Percentiles rank a stretch among this genome's conserved stretches.
These are phyloP conservation scores for Apiotrichum domesticum DNA, from an alignment of 1,284 basidiomycete genomes.

Conservation along the genomic window DNA sequence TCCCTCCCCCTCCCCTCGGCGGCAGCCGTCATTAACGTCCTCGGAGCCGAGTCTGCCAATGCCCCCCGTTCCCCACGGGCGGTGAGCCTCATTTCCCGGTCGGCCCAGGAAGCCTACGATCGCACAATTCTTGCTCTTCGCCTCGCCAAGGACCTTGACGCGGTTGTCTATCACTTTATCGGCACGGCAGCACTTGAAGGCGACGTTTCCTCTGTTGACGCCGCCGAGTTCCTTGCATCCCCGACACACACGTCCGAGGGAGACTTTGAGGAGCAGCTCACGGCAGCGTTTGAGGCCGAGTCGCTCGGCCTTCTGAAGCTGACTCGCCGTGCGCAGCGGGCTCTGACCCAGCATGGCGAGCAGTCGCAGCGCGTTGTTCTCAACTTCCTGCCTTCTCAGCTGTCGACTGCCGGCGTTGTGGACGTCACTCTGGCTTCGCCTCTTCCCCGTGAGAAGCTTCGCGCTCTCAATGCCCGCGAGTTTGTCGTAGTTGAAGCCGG, in stretches of 20 bases:
- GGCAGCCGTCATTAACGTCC: conserved; percentile 31
- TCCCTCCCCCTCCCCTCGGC: conserved; percentile 29
- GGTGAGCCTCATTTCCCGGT: conserved; percentile 60
- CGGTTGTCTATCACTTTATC: conserved; percentile 75
- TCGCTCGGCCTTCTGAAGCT: conserved; percentile 59
- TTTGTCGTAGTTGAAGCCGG: conserved; percentile 80
- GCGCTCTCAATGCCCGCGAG: conserved; percentile 59
- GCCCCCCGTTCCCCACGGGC: conserved; percentile 26
- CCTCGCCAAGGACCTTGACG: conserved; percentile 57
- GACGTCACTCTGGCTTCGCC: conserved; percentile 64
- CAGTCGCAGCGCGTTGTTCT: conserved; percentile 59
- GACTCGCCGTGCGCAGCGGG: conserved; percentile 58
- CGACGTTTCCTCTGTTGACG: conserved; percentile 53
- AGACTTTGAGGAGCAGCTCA: conserved; percentile 41
- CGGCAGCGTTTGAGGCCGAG: conserved; percentile 59
- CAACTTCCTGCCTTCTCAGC: conserved; percentile 58
- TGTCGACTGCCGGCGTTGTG: conserved; percentile 55
- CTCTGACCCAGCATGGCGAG: conserved; percentile 50
- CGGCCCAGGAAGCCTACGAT: conserved; percentile 63
- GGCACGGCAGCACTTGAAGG: conserved; percentile 46
- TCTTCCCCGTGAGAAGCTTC: conserved; percentile 60
- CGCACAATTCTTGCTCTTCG: conserved; percentile 65
- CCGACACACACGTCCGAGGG: conserved; percentile 51
- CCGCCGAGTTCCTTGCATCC: conserved; percentile 46
- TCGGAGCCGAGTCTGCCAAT: conserved; percentile 31